Percentiles rank a stretch among this genome's conserved stretches.
These are phyloP conservation scores for Exophiala phaeomuriformis DNA, from an alignment of 2,329 filamentous ascomycete genomes.

Conservation along the genomic window DNA sequence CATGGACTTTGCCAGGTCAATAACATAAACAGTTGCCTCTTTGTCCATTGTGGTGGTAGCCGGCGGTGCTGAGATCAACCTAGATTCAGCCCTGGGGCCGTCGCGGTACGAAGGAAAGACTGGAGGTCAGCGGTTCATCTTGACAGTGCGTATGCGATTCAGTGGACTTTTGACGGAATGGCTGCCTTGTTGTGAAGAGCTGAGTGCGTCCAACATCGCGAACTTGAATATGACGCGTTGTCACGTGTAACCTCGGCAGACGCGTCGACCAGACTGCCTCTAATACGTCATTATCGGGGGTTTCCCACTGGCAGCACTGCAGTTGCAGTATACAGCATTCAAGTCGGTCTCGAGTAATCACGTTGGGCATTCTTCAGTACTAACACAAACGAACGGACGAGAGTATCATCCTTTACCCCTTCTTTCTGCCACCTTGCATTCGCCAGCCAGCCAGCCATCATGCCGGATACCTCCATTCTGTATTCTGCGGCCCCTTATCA, in stretches of 20 bases:
- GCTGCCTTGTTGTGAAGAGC: neutral
- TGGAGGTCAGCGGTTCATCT: neutral
- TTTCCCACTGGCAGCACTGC: too few species aligned
- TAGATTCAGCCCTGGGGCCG: too few species aligned
- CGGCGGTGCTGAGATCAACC: too few species aligned
- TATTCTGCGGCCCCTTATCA: slow-evolving; percentile 66
- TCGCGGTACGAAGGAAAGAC: too few species aligned
- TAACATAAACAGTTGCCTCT: slow-evolving; percentile 83
- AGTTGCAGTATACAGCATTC: too few species aligned
- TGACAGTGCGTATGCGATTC: neutral
- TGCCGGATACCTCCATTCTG: slow-evolving; percentile 44
- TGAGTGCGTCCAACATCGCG: neutral
- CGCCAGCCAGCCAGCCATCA: slow-evolving; percentile 22
- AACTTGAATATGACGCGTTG: neutral
- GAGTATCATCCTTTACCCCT: neutral
- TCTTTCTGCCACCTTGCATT: neutral
- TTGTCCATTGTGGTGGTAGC: slow-evolving; percentile 63
- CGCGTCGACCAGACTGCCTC: too few species aligned
- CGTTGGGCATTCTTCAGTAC: too few species aligned
- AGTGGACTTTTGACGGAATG: neutral
- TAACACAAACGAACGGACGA: neutral
- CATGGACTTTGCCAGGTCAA: slow-evolving; percentile 87
- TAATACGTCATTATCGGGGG: too few species aligned
- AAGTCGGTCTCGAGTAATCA: too few species aligned
- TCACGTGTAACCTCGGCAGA: neutral